phyloP scores from a whole-genome alignment of 331 rosid species.

The Erythrophleum ivorense region DNA sequence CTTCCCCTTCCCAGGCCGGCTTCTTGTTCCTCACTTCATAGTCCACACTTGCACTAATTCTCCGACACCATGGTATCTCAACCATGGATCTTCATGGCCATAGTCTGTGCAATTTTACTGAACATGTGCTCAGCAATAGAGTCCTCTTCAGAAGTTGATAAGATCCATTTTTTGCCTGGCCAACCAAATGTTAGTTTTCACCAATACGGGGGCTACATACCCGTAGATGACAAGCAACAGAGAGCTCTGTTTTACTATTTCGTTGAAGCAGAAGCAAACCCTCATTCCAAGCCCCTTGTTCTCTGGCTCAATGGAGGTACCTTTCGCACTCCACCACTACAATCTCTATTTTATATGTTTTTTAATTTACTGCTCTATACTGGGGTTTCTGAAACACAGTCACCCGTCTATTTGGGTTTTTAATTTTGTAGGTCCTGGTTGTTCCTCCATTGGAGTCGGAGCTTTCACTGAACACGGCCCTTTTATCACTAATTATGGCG shows the following conservation, averaged over 20 bases:
- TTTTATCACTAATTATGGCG: conserved; percentile 33
- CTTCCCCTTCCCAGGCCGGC: neutral
- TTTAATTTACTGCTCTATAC: neutral
- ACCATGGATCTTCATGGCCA: conserved; percentile 33
- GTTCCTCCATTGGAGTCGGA: conserved; percentile 57
- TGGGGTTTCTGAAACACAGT: neutral
- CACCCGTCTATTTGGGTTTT: neutral
- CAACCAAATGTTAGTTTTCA: conserved; percentile 49
- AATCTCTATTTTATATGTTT: neutral
- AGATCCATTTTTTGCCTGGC: conserved; percentile 44
- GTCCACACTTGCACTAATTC: neutral
- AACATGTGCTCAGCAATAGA: neutral
- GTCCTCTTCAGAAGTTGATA: conserved; percentile 34
- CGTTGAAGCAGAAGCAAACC: conserved; percentile 48
- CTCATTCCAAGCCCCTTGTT: conserved; percentile 53
- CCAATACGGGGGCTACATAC: conserved; percentile 52
- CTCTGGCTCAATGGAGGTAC: conserved; percentile 60
- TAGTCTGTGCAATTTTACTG: conserved; percentile 25
- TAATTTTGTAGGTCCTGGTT: conserved; percentile 42
- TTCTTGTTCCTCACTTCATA: neutral
- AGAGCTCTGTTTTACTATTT: conserved; percentile 57
- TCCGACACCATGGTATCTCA: conserved; percentile 12
- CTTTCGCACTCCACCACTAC: neutral
- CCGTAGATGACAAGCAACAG: conserved; percentile 40
- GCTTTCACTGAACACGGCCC: conserved; percentile 52